A percentile compares a stretch with the other conserved stretches of the same genome.
phyloP scores from a whole-genome alignment of 129 eudicot genomes.

The Flaveria sonorensis region DNA sequence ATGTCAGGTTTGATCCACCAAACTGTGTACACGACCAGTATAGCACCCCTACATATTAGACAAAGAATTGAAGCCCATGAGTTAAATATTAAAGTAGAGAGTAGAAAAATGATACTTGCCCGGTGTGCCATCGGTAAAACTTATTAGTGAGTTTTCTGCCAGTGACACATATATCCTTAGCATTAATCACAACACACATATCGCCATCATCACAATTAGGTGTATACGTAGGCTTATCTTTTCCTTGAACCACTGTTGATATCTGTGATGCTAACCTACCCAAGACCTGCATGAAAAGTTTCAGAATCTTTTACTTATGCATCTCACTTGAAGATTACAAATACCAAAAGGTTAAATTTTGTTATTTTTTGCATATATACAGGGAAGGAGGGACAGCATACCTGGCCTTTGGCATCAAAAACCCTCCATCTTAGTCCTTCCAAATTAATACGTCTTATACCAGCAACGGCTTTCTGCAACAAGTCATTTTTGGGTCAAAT shows the following conservation, averaged over 20 bases:
- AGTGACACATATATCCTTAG: conserved; percentile 79
- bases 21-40: too few species aligned
- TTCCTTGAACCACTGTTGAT: conserved; percentile 86
- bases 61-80: background rate
- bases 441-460: conserved; percentile 77
- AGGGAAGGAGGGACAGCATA: background rate
- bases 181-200: conserved; percentile 85
- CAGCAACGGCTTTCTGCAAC: conserved; percentile 91
- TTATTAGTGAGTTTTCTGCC: conserved; percentile 93
- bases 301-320: background rate
- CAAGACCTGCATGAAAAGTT: conserved; percentile 52
- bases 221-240: conserved; percentile 86
- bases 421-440: conserved; percentile 96
- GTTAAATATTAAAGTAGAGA: background rate
- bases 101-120: conserved; percentile 43
- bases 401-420: conserved; percentile 99
- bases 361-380: background rate
- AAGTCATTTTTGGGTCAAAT: background rate
- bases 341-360: background rate
- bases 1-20: too few species aligned
- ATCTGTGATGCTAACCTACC: conserved; percentile 93
- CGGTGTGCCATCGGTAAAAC: conserved; percentile 86
- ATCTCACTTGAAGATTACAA: background rate
- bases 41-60: background rate
- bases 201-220: conserved; percentile 93